These are phyloP conservation scores for Botrytis elliptica DNA, from an alignment of 2,329 filamentous ascomycete species.

Conservation along the genomic window DNA sequence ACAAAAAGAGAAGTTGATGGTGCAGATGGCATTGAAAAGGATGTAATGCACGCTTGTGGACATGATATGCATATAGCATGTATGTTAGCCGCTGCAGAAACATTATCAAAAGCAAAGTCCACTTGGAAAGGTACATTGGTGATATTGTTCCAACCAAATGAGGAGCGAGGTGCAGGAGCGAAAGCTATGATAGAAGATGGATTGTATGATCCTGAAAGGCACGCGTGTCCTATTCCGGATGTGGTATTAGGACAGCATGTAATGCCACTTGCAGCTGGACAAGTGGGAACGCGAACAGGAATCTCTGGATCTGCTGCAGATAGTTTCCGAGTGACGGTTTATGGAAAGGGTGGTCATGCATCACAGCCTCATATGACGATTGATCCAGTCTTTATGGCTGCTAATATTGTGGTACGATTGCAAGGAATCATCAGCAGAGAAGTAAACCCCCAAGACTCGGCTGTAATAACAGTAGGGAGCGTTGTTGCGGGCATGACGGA, in stretches of 20 bases:
- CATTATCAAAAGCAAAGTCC: constrained; percentile 45
- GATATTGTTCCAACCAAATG: constrained; percentile 64
- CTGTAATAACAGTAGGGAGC: constrained; percentile 47
- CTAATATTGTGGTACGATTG: constrained; percentile 43
- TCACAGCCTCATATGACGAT: constrained; percentile 44
- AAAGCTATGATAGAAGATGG: constrained; percentile 62
- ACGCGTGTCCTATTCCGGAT: constrained; percentile 53
- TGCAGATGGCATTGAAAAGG: constrained; percentile 49
- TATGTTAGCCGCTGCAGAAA: constrained; percentile 54
- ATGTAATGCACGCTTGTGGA: constrained; percentile 68
- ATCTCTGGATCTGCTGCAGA: constrained; percentile 41
- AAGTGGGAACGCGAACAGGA: constrained; percentile 40
- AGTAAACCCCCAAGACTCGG: constrained; percentile 42
- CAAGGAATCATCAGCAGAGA: constrained; percentile 45
- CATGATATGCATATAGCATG: constrained; percentile 64
- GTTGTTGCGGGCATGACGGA: constrained; percentile 45
- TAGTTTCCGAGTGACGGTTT: constrained; percentile 41
- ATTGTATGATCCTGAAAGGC: constrained; percentile 45
- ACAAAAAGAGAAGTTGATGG: constrained; percentile 38
- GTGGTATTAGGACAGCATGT: constrained; percentile 56
- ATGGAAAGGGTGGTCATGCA: constrained; percentile 48
- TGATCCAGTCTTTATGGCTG: constrained; percentile 49
- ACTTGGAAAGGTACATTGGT: constrained; percentile 64
- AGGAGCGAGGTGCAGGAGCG: constrained; percentile 59
- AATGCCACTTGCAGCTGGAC: constrained; percentile 42